These are phyloP conservation scores for Mycena chlorophos DNA, from an alignment of 768 basidiomycete genomes.

Conservation along the genomic window DNA sequence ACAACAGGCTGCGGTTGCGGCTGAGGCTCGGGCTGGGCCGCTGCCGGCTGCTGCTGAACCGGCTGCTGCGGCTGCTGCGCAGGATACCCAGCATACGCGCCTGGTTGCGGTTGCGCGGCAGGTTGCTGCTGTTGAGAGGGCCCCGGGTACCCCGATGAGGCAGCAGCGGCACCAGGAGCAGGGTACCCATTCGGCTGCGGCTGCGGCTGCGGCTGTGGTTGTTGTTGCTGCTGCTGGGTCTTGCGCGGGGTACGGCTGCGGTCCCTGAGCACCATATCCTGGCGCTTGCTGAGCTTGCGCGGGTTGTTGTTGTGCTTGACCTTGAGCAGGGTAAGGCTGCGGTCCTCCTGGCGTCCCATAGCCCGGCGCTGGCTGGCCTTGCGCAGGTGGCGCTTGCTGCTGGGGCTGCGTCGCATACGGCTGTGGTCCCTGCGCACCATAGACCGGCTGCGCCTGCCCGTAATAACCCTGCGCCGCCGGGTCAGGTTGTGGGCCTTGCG, in stretches of 20 bases:
- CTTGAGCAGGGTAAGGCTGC: no score
- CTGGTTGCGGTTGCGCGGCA: neutral
- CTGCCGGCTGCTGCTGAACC: conserved; percentile 27
- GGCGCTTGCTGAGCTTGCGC: no score
- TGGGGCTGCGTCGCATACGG: conserved; percentile 39
- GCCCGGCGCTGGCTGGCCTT: no score
- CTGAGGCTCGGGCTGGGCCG: conserved; percentile 22
- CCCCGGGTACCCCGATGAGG: no score
- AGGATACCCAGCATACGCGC: conserved; percentile 40
- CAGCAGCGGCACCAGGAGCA: no score
- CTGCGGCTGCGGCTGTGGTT: conserved; percentile 16
- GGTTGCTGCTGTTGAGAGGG: conserved; percentile 16
- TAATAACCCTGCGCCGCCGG: conserved; percentile 2
- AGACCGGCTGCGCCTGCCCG: conserved; percentile 1
- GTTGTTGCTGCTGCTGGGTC: conserved; percentile 26
- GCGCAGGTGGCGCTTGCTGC: conserved; percentile 1
- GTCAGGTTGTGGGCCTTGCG: conserved; percentile 5
- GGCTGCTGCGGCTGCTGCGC: conserved; percentile 30
- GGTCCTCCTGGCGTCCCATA: no score
- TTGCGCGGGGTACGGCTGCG: neutral
- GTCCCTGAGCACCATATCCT: conserved; percentile 31
- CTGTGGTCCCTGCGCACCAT: conserved; percentile 36
- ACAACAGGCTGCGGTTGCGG: conserved; percentile 24
- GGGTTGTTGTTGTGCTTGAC: no score
- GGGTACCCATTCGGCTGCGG: no score